Base-by-base conservation (phyloP, 768 basidiomycete genomes). In the Boletus rubropictus region DNA sequence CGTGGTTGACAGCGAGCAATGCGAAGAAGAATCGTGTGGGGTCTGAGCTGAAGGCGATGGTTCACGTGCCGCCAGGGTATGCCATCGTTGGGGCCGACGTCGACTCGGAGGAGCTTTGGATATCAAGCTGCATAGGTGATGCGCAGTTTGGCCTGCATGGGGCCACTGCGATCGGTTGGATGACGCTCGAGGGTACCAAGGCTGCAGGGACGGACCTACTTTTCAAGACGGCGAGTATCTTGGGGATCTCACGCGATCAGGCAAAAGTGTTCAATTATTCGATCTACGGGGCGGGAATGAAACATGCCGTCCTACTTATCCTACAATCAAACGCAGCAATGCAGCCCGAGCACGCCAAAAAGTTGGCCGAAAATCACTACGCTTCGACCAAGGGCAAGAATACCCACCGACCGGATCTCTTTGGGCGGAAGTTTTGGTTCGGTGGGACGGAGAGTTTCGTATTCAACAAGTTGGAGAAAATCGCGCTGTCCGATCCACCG, bases 181-280 rank as follows among this genome's bases (percentile, higher is more conserved):
- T 99, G 95, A 97, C 94, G 14, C 77, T 99, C 24, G 96, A 98
- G 65, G 94, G 96, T 1, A 95, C 94, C 14, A 98, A 98, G 67
- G 77, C 84, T 0, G 85, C 87, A 0, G 93, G 93, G 5, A 98
- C 95, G 6, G 95, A 99, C 69, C 69, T 99, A 25, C 95, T 97
- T 61, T 97, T 94, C 10, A 96, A 96, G 71, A 95, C 94, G 2
- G 96, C 95, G 10, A 80, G 69, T 49, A 98, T 98, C 59, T 72
- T 98, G 32, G 89, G 89, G 15, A 94, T 94, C 54, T 89, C 91
- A 33, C 80, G 95, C 27, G 92, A 98, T 59, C 84, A 89, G 55
- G 95, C 96, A 27, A 98, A 99, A 65, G 90, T 94, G 29, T 99
- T 99, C 80, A 99, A 99, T 63, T 99, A 98, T 60, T 96, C 95